These are phyloP conservation scores for Pestalotiopsis fici DNA, from an alignment of 2,329 filamentous ascomycete species.

Conservation along the genomic window DNA sequence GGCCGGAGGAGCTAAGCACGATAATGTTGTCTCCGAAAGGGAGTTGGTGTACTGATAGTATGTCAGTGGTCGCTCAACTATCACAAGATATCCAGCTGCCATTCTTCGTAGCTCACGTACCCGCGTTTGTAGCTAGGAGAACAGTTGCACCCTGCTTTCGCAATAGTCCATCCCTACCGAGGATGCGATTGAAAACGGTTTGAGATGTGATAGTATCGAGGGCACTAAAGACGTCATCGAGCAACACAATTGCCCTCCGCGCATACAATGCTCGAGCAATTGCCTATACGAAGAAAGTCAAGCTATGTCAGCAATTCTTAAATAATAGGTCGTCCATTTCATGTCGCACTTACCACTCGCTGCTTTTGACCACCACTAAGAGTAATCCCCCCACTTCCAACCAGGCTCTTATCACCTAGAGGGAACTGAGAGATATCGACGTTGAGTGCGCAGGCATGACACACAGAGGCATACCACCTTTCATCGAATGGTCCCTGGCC, in stretches of 20 bases:
- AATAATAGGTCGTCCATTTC: background rate
- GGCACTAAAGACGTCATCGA: conserved; percentile 38
- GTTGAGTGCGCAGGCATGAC: background rate
- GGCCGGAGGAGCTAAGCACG: background rate
- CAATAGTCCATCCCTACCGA: conserved; percentile 30
- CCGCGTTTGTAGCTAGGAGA: conserved; percentile 26
- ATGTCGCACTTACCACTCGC: conserved; percentile 24
- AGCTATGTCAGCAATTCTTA: background rate
- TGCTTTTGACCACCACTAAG: conserved; percentile 30
- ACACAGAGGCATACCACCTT: background rate
- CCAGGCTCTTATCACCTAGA: background rate
- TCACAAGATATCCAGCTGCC: background rate
- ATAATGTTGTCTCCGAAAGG: conserved; percentile 4
- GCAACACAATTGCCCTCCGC: conserved; percentile 24
- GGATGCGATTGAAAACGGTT: conserved; percentile 27
- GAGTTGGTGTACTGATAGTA: conserved; percentile 1
- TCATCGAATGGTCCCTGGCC: background rate
- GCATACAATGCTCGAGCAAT: conserved; percentile 37
- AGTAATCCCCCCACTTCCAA: conserved; percentile 22
- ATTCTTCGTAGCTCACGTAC: background rate
- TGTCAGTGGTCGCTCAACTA: background rate
- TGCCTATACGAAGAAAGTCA: conserved; percentile 26
- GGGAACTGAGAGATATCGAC: background rate
- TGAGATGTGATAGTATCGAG: conserved; percentile 35
- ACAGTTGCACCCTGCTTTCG: conserved; percentile 28